phyloP scores from a whole-genome alignment of 2,329 filamentous ascomycete genomes.

The Aspergillus quadricinctus region DNA sequence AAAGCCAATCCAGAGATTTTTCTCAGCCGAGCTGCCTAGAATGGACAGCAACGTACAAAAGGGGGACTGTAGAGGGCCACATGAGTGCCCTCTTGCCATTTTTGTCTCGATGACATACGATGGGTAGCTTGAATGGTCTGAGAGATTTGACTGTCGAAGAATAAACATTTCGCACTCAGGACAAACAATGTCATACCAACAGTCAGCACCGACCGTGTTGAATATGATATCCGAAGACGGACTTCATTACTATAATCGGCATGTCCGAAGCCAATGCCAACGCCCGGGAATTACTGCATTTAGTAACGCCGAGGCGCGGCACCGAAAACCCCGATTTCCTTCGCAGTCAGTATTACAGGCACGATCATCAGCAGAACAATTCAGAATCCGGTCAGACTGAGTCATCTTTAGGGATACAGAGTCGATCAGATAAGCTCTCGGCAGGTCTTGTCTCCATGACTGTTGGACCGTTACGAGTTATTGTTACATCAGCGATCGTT shows the following conservation, averaged over 20 bases:
- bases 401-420: neutral
- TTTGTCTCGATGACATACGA: neutral
- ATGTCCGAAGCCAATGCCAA: constrained; percentile 4
- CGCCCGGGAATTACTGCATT: neutral
- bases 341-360: neutral
- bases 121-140: neutral
- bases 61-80: neutral
- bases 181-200: too few relatives aligned
- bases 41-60: constrained; percentile 11
- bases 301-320: constrained; percentile 1
- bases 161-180: too few relatives aligned
- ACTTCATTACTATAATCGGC: neutral
- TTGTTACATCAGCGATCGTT: neutral
- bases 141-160: too few relatives aligned
- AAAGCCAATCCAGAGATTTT: neutral
- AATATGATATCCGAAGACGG: neutral
- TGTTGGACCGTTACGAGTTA: neutral
- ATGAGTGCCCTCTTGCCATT: neutral
- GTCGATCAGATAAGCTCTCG: neutral
- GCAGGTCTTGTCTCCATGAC: neutral
- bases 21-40: constrained; percentile 16
- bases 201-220: too few relatives aligned
- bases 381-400: neutral
- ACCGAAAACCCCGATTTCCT: neutral
- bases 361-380: neutral